These are phyloP conservation scores for Puccinellia tenuiflora DNA, from an alignment of 176 grass and related monocot species.

Conservation along the genomic window DNA sequence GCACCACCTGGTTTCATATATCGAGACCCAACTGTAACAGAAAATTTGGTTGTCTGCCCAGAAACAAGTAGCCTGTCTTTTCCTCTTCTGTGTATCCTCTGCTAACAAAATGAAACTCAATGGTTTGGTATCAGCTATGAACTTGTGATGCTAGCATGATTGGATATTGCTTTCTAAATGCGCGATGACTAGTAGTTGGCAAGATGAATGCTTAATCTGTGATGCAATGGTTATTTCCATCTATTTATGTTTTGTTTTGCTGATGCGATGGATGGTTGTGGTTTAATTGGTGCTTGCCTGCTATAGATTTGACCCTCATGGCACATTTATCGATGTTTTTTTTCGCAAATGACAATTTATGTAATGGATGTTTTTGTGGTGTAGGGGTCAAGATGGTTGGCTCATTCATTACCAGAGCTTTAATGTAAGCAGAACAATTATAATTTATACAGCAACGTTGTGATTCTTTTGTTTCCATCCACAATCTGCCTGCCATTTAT, in stretches of 20 bases:
- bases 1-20: not conserved
- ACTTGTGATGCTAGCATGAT: not conserved
- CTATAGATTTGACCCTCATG: not conserved
- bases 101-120: not conserved
- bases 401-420: slow-evolving; percentile 51
- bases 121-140: not conserved
- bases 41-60: not conserved
- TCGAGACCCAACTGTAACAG: not conserved
- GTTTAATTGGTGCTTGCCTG: not conserved
- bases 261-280: not conserved
- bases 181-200: not conserved
- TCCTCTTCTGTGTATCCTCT: not conserved
- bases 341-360: not conserved
- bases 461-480: not conserved
- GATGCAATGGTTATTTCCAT: not conserved
- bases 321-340: not conserved
- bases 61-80: not conserved
- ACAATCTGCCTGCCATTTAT: slow-evolving; percentile 1
- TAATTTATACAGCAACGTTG: not conserved
- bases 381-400: slow-evolving; percentile 53
- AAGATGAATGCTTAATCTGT: not conserved
- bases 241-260: not conserved
- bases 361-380: slow-evolving; percentile 13
- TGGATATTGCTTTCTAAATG: not conserved
- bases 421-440: slow-evolving; percentile 46